phyloP scores from a whole-genome alignment of 2,329 filamentous ascomycete genomes.

The Colletotrichum navitas region DNA sequence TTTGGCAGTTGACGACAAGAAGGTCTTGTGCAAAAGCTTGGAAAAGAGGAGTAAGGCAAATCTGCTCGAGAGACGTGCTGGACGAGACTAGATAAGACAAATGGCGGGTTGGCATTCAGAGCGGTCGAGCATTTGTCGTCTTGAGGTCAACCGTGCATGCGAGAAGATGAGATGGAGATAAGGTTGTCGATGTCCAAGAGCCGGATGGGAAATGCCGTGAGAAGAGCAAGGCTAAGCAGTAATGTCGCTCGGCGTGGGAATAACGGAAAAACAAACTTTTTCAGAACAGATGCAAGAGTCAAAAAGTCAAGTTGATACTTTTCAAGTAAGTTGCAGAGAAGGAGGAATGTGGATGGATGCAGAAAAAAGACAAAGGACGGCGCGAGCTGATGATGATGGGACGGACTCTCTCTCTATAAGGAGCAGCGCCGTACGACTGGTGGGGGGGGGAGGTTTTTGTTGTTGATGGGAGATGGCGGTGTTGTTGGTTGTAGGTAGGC shows the following conservation, averaged over 20 bases:
- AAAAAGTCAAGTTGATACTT: background rate
- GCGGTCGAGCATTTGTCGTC: conserved; percentile 8
- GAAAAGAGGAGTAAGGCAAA: background rate
- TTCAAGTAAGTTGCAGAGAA: background rate
- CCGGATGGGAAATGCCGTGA: conserved; percentile 5
- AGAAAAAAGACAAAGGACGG: background rate
- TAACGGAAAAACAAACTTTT: background rate
- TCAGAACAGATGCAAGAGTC: background rate
- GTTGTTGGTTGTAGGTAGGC: background rate
- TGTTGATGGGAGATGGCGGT: conserved; percentile 8
- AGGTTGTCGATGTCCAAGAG: conserved; percentile 28
- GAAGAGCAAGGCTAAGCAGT: background rate
- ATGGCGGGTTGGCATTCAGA: conserved; percentile 4
- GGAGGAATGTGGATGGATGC: background rate
- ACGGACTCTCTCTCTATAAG: background rate
- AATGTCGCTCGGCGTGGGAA: background rate
- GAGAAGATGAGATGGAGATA: conserved; percentile 8
- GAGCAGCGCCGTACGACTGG: background rate
- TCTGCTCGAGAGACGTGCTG: background rate
- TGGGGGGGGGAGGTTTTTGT: background rate
- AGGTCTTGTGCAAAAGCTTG: background rate
- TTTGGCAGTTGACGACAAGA: background rate
- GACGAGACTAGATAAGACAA: background rate
- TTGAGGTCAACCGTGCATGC: conserved; percentile 16
- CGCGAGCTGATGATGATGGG: background rate